Evolutionary conservation across 352 stramenopile species (phyloP).

Genomic region (Halophytophthora polymorphica): DNA sequence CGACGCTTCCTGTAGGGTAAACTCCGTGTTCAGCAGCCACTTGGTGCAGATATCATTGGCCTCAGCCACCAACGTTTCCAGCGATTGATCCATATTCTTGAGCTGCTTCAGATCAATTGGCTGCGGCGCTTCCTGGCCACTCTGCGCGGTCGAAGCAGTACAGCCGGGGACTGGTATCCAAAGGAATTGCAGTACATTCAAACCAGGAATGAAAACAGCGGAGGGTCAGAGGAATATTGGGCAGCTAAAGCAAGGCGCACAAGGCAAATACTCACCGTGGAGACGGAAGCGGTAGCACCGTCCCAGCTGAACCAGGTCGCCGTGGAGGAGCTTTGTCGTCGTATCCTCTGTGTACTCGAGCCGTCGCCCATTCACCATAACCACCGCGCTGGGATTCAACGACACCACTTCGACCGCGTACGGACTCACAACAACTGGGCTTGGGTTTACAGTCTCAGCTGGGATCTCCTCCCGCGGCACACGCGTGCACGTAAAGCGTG

Average conservation of each 20-base stretch:
- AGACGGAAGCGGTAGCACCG: conserved; percentile 40
- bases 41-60: conserved; percentile 59
- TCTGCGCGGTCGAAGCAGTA: conserved; percentile 13
- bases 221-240: conserved; percentile 6
- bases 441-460: too few species aligned
- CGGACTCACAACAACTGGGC: conserved; percentile 12
- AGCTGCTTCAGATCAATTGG: conserved; percentile 18
- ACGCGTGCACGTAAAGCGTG: conserved; percentile 26
- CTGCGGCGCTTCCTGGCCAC: conserved; percentile 25
- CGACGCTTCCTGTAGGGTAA: conserved; percentile 19
- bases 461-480: conserved; percentile 2
- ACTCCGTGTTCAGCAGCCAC: conserved; percentile 50
- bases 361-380: conserved; percentile 36
- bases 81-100: conserved; percentile 15
- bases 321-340: conserved; percentile 32
- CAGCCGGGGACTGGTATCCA: conserved; percentile 18
- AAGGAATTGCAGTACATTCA: neutral
- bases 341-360: conserved; percentile 15
- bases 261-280: conserved; percentile 35
- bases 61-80: conserved; percentile 41
- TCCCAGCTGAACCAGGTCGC: conserved; percentile 46
- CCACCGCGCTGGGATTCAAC: conserved; percentile 26
- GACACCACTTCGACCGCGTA: conserved; percentile 36
- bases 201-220: neutral
- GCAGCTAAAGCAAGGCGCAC: too few species aligned